Conservation (phyloP, 768 basidiomycete species). For the Serendipita indica region DNA sequence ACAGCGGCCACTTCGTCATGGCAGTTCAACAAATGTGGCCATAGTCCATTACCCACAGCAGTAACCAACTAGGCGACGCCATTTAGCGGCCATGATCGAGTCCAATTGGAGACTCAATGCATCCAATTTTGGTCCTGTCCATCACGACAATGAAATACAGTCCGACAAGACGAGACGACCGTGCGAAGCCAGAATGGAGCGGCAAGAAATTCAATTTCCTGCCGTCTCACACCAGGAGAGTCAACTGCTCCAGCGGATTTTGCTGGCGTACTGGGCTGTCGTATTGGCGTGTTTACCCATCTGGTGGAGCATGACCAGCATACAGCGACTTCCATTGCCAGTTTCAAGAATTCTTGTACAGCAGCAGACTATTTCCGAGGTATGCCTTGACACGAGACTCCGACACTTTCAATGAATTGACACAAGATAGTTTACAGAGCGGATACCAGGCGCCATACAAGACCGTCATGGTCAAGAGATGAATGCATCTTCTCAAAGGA, state of each 20-base stretch:
- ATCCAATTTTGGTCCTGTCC: too few species aligned
- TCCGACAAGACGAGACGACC: too few species aligned
- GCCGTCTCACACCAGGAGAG: not conserved
- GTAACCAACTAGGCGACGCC: too few species aligned
- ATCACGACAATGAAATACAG: too few species aligned
- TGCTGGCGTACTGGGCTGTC: slow-evolving; percentile 51
- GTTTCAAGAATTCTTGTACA: slow-evolving; percentile 40
- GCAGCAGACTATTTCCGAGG: slow-evolving; percentile 17
- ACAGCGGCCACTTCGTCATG: too few species aligned
- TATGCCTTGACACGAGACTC: not conserved
- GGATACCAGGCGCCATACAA: too few species aligned
- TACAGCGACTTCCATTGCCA: slow-evolving; percentile 67
- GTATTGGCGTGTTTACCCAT: slow-evolving; percentile 68
- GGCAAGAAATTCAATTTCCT: not conserved
- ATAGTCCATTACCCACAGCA: too few species aligned
- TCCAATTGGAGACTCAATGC: too few species aligned
- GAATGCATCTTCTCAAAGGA: not conserved
- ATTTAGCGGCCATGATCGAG: too few species aligned
- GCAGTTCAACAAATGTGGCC: too few species aligned
- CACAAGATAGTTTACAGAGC: slow-evolving; percentile 15
- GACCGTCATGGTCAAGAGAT: too few species aligned
- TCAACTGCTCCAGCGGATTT: not conserved
- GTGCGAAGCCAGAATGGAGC: too few species aligned
- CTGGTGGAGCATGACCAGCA: slow-evolving; percentile 91
- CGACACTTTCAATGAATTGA: slow-evolving; percentile 22